Percentiles rank a stretch among this genome's conserved stretches.
Evolutionary conservation across 2,329 filamentous ascomycete genomes (phyloP).

Genomic region (Calonectria multiphialidica): DNA sequence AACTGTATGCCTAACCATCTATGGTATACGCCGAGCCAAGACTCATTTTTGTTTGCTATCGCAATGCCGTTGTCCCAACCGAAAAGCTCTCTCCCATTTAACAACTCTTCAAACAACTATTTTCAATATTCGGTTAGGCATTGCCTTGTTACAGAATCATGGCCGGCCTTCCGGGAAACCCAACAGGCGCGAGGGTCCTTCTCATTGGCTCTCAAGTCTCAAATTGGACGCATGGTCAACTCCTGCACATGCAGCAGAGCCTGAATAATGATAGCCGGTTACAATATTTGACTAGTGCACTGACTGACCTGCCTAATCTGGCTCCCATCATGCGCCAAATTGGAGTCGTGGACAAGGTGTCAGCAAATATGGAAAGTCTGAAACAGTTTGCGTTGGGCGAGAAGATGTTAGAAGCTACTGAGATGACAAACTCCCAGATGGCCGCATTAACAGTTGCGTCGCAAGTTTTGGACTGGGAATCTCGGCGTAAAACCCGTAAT

Average conservation of each 20-base stretch:
- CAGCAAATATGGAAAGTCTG: neutral
- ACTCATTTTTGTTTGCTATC: neutral
- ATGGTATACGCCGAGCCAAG: neutral
- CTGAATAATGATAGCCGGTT: neutral
- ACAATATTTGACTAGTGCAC: neutral
- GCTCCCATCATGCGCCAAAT: neutral
- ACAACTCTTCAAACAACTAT: neutral
- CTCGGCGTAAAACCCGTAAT: neutral
- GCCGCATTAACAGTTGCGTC: neutral
- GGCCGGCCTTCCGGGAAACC: neutral
- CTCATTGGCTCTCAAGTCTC: neutral
- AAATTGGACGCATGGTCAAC: neutral
- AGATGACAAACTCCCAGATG: neutral
- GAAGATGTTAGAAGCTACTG: neutral
- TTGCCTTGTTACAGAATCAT: neutral
- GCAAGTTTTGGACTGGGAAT: neutral
- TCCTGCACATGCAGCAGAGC: neutral
- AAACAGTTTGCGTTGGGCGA: neutral
- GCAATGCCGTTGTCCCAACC: neutral
- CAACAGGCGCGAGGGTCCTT: neutral
- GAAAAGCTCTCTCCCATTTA: neutral
- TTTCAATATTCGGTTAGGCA: neutral
- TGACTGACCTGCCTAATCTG: neutral
- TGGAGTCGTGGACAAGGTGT: neutral
- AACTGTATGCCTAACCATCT: neutral